These are phyloP conservation scores for Backusella sp. DNA, from an alignment of 192 early-diverging fungal genomes.

Conservation along the genomic window DNA sequence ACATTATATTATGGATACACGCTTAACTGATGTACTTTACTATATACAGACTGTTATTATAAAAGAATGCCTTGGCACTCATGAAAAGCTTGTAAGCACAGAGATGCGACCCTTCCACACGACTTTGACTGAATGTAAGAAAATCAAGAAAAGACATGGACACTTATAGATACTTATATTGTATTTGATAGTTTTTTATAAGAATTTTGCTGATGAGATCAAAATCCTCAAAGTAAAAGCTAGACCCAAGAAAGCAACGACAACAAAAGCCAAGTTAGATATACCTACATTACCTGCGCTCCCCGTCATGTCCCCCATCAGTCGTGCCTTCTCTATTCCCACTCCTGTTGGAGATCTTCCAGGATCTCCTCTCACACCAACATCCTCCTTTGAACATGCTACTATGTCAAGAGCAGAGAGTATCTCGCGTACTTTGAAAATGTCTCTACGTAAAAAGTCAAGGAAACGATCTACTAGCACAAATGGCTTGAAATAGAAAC, in stretches of 20 bases:
- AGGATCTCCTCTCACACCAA: not conserved
- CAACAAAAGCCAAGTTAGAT: not conserved
- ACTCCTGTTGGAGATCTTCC: conserved; percentile 11
- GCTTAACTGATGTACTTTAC: not conserved
- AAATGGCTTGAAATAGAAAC: not conserved
- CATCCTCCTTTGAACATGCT: conserved; percentile 5
- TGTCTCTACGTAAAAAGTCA: conserved; percentile 32
- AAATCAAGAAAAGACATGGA: not conserved
- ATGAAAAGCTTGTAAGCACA: conserved; percentile 56
- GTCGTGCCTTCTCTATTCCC: conserved; percentile 35
- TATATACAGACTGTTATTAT: conserved; percentile 53
- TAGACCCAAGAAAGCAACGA: not conserved
- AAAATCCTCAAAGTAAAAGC: conserved; percentile 22
- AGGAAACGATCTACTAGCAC: conserved; percentile 13
- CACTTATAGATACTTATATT: not conserved
- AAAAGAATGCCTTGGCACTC: conserved; percentile 57
- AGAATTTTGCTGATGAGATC: conserved; percentile 69
- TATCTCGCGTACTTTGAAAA: conserved; percentile 32
- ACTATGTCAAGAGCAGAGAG: conserved; percentile 31
- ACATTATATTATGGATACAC: not conserved
- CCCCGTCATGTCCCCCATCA: conserved; percentile 26
- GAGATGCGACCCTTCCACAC: conserved; percentile 75
- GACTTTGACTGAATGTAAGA: conserved; percentile 51
- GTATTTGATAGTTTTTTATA: conserved; percentile 50
- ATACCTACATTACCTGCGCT: not conserved